phyloP scores from a whole-genome alignment of 306 rosid genomes.

The Cicer chorassanicum region DNA sequence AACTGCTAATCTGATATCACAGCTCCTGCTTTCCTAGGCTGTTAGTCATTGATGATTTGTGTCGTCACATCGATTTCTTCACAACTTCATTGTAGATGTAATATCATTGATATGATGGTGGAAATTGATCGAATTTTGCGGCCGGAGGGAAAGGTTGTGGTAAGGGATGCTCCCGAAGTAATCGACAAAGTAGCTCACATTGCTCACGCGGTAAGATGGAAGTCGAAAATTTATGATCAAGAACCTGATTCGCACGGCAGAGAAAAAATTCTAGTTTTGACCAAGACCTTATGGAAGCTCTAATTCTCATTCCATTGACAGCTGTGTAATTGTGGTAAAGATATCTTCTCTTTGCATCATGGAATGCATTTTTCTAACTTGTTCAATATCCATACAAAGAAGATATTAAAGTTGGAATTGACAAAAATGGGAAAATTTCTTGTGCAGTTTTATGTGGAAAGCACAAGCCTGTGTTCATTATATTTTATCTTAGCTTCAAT shows the following conservation, averaged over 20 bases:
- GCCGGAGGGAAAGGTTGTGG: slow-evolving; percentile 80
- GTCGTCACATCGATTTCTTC: slow-evolving; percentile 23
- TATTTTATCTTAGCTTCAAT: slow-evolving; percentile 32
- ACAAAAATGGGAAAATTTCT: slow-evolving; percentile 36
- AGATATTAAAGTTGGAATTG: slow-evolving; percentile 47
- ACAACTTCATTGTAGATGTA: slow-evolving; percentile 63
- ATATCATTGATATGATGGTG: slow-evolving; percentile 86
- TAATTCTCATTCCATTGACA: slow-evolving; percentile 52
- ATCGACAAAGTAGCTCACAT: slow-evolving; percentile 71
- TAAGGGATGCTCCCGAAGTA: slow-evolving; percentile 80
- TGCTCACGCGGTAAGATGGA: slow-evolving; percentile 75
- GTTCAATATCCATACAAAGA: slow-evolving; percentile 47
- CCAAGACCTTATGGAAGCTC: slow-evolving; percentile 75
- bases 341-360: slow-evolving; percentile 53
- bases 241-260: slow-evolving; percentile 74
- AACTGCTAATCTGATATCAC: slow-evolving; percentile 15
- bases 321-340: slow-evolving; percentile 54
- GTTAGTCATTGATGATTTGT: slow-evolving; percentile 18
- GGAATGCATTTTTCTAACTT: slow-evolving; percentile 45
- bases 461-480: slow-evolving; percentile 43
- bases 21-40: slow-evolving; percentile 7
- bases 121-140: slow-evolving; percentile 93
- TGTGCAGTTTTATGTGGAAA: slow-evolving; percentile 50
- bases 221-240: slow-evolving; percentile 61
- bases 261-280: slow-evolving; percentile 77